A percentile compares a stretch with the other conserved stretches of the same genome.
Evolutionary conservation across 31 red algal genomes (phyloP).

Genomic region (Pterothamnion heteromorphum): DNA sequence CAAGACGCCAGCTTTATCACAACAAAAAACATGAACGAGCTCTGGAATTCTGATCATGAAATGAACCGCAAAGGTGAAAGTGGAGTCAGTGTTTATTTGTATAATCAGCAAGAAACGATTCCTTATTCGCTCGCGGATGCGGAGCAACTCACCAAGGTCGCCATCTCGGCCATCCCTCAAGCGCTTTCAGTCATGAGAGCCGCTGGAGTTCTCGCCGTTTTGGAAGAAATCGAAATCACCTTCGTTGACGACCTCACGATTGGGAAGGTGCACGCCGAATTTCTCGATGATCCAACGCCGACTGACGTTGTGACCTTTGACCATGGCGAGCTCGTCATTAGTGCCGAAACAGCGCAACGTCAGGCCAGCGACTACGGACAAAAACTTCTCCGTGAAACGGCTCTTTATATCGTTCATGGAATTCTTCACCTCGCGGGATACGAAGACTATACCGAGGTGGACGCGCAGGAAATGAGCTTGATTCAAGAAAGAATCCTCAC

Average conservation of each 20-base stretch:
- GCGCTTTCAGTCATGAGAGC: too few species aligned
- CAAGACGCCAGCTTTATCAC: too few species aligned
- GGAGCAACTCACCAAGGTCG: too few species aligned
- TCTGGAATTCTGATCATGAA: too few species aligned
- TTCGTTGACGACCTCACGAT: not conserved
- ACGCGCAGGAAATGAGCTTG: not conserved
- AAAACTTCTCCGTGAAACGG: not conserved
- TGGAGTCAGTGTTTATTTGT: too few species aligned
- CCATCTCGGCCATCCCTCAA: too few species aligned
- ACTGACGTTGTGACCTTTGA: constrained; percentile 46
- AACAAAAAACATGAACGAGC: too few species aligned
- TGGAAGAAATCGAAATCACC: constrained; percentile 23
- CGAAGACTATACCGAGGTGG: not conserved
- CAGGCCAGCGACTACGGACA: not conserved
- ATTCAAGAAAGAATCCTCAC: not conserved
- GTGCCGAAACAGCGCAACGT: constrained; percentile 9
- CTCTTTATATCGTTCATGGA: not conserved
- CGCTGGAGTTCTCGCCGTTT: not conserved
- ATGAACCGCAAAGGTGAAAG: too few species aligned
- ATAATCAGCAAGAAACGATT: too few species aligned
- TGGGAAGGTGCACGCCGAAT: not conserved
- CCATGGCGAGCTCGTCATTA: constrained; percentile 36
- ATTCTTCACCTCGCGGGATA: not conserved
- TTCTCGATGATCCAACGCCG: constrained; percentile 23
- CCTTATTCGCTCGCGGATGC: too few species aligned